These are phyloP conservation scores for Geranomyces variabilis DNA, from an alignment of 192 early-diverging fungal species.

Conservation along the genomic window DNA sequence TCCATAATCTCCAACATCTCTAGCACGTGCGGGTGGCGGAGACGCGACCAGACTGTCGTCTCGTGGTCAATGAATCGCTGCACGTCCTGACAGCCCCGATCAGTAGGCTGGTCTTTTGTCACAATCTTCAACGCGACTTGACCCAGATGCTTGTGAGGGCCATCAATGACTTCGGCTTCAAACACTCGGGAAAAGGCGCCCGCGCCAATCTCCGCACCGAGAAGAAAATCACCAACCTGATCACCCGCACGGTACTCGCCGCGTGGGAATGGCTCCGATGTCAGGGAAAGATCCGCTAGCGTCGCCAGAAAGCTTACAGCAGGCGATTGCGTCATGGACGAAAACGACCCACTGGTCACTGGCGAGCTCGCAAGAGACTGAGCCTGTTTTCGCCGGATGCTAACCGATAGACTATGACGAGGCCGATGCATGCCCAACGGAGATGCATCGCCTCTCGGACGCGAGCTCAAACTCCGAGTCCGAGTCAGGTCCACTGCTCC, in stretches of 20 bases:
- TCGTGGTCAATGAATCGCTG: constrained; percentile 64
- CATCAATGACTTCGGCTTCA: constrained; percentile 61
- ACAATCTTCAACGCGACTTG: constrained; percentile 75
- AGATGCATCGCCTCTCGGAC: neutral
- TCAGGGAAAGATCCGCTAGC: constrained; percentile 17
- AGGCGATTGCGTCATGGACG: constrained; percentile 27
- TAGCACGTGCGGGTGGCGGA: constrained; percentile 73
- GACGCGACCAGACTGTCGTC: constrained; percentile 63
- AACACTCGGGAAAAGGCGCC: constrained; percentile 79
- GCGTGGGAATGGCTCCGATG: constrained; percentile 5
- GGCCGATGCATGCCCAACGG: constrained; percentile 20
- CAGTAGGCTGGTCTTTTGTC: constrained; percentile 48
- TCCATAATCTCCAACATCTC: constrained; percentile 68
- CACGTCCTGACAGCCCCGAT: constrained; percentile 30
- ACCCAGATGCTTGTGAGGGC: constrained; percentile 27
- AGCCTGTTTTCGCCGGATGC: constrained; percentile 12
- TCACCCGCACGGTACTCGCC: constrained; percentile 67
- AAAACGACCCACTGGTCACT: constrained; percentile 34
- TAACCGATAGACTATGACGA: constrained; percentile 32
- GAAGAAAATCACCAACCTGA: constrained; percentile 70
- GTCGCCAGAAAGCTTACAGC: constrained; percentile 32
- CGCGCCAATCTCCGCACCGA: constrained; percentile 70
- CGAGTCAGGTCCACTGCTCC: neutral
- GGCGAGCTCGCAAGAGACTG: constrained; percentile 27
- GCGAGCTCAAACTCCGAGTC: neutral